Conservation (phyloP, 495 filamentous ascomycete genomes). For the Wilcoxina mikolae region DNA sequence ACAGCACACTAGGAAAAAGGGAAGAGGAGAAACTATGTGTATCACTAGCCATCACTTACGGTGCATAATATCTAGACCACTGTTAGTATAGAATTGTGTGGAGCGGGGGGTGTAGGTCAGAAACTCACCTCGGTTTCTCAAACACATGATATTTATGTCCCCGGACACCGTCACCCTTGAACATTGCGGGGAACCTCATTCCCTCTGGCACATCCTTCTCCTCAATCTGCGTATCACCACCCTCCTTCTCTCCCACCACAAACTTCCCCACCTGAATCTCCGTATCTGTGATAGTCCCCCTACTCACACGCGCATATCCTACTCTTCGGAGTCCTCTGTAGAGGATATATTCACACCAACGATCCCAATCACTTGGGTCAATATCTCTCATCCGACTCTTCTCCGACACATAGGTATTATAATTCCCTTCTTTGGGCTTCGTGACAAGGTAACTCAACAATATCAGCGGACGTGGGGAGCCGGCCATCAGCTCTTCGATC, state of each 20-base stretch:
- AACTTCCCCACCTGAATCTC: slow-evolving; percentile 98
- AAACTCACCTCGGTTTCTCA: slow-evolving; percentile 63
- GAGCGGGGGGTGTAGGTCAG: background rate
- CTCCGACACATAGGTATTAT: slow-evolving; percentile 88
- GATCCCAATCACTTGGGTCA: slow-evolving; percentile 82
- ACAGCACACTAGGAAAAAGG: too few species aligned
- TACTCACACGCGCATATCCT: slow-evolving; percentile 78
- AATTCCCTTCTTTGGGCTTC: slow-evolving; percentile 80
- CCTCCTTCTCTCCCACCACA: slow-evolving; percentile 56
- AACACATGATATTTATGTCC: slow-evolving; percentile 95
- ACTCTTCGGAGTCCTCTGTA: slow-evolving; percentile 77
- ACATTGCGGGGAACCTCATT: slow-evolving; percentile 72
- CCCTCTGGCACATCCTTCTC: slow-evolving; percentile 58
- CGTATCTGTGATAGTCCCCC: slow-evolving; percentile 89
- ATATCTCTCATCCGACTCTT: slow-evolving; percentile 88
- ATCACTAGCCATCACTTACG: too few species aligned
- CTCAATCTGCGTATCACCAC: slow-evolving; percentile 37
- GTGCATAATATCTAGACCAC: background rate
- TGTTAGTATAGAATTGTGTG: background rate
- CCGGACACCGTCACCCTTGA: slow-evolving; percentile 71
- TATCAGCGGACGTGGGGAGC: slow-evolving; percentile 63
- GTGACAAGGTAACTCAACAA: slow-evolving; percentile 87
- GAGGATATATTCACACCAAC: slow-evolving; percentile 98
- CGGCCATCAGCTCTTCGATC: slow-evolving; percentile 75
- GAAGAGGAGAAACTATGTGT: too few species aligned